A percentile compares a stretch with the other conserved stretches of the same genome.
phyloP scores from a whole-genome alignment of 2,329 filamentous ascomycete species.

The Colletotrichum paranaense region DNA sequence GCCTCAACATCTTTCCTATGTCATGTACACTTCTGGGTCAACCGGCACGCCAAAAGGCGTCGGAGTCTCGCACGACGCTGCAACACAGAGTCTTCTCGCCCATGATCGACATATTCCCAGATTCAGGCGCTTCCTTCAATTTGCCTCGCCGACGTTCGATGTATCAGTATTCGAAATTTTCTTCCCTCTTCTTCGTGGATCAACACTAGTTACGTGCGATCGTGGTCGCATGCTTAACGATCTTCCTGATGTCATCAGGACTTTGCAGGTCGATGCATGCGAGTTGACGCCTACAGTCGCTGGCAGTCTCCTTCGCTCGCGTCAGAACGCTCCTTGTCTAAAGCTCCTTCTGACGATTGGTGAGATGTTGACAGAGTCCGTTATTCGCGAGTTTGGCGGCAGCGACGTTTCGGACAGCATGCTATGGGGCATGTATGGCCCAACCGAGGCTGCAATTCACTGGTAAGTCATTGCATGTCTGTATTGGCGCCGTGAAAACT shows the following conservation, averaged over 20 bases:
- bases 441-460: slow-evolving; percentile 92
- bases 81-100: slow-evolving; percentile 83
- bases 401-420: slow-evolving; percentile 65
- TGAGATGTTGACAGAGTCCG: slow-evolving; percentile 86
- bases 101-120: slow-evolving; percentile 81
- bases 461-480: slow-evolving; percentile 59
- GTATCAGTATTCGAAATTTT: slow-evolving; percentile 97
- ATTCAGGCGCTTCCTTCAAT: slow-evolving; percentile 88
- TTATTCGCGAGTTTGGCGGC: slow-evolving; percentile 84
- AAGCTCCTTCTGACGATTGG: slow-evolving; percentile 86
- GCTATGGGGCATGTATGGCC: slow-evolving; percentile 93
- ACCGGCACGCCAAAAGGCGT: slow-evolving; percentile 93
- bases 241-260: slow-evolving; percentile 73
- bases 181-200: slow-evolving; percentile 81
- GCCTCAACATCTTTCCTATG: slow-evolving; percentile 60
- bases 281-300: slow-evolving; percentile 92
- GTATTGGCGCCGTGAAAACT: not conserved
- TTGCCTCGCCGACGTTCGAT: slow-evolving; percentile 92
- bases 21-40: slow-evolving; percentile 94
- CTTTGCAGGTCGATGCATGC: slow-evolving; percentile 80
- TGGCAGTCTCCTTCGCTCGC: slow-evolving; percentile 77
- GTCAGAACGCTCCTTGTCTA: slow-evolving; percentile 74
- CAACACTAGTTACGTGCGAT: slow-evolving; percentile 78
- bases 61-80: slow-evolving; percentile 81
- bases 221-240: slow-evolving; percentile 79